phyloP scores from a whole-genome alignment of 441 rosid species.

The Gossypium lobatum region DNA sequence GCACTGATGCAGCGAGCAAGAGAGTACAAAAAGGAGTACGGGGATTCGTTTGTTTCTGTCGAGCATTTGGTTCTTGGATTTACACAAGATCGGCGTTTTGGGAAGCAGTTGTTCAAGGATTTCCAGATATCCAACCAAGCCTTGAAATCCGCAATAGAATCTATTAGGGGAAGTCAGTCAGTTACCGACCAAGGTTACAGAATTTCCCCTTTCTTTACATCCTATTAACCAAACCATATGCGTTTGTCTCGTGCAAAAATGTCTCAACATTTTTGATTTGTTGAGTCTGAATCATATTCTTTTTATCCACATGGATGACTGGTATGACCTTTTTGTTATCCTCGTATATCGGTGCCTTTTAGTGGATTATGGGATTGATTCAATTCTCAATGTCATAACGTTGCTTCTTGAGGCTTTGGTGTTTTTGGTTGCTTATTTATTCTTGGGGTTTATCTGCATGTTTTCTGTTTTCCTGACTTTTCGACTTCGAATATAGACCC shows the following conservation, averaged over 20 bases:
- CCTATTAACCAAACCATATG: background rate
- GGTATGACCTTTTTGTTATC: background rate
- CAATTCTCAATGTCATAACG: background rate
- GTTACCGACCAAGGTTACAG: slow-evolving; percentile 89
- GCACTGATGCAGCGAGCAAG: slow-evolving; percentile 75
- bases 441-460: background rate
- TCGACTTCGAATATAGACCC: slow-evolving; percentile 56
- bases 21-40: slow-evolving; percentile 78
- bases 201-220: background rate
- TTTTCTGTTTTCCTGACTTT: background rate
- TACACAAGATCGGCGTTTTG: slow-evolving; percentile 75
- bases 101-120: slow-evolving; percentile 80
- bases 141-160: slow-evolving; percentile 77
- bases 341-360: background rate
- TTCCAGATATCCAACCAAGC: slow-evolving; percentile 63
- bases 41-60: slow-evolving; percentile 88
- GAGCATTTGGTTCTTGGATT: slow-evolving; percentile 96
- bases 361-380: background rate
- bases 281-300: background rate
- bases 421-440: background rate
- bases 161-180: slow-evolving; percentile 92
- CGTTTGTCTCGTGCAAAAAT: background rate
- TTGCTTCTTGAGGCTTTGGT: background rate
- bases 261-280: background rate
- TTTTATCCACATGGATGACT: background rate